Conservation (phyloP, 129 eudicot species). For the Lactuca sativa region DNA sequence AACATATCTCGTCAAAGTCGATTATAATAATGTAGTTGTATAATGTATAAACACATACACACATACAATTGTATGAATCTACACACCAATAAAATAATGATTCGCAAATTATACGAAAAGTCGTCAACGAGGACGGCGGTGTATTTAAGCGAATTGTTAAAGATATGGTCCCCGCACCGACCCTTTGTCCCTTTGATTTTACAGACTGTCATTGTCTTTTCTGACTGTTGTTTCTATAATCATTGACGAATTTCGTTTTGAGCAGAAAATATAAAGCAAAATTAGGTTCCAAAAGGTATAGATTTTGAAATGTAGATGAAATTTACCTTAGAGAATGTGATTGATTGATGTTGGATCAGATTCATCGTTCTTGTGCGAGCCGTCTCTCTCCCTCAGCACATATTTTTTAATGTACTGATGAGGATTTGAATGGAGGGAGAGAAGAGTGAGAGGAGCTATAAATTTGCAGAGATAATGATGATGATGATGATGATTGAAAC, state of each 20-base stretch:
- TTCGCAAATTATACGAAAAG: slow-evolving; percentile 26
- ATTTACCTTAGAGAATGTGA: slow-evolving; percentile 23
- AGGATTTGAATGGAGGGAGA: slow-evolving; percentile 18
- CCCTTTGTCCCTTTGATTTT: slow-evolving; percentile 25
- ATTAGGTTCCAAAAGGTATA: neutral
- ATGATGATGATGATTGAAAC: slow-evolving; percentile 10
- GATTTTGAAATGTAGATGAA: neutral
- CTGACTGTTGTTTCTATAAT: slow-evolving; percentile 23
- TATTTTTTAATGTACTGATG: slow-evolving; percentile 25
- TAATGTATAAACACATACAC: neutral
- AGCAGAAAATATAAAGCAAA: neutral
- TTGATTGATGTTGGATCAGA: slow-evolving; percentile 13
- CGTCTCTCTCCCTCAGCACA: slow-evolving; percentile 27
- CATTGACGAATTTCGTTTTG: slow-evolving; percentile 8
- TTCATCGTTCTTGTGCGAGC: slow-evolving; percentile 11
- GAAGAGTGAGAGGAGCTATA: slow-evolving; percentile 25
- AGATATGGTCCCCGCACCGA: slow-evolving; percentile 33
- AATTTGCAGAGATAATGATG: slow-evolving; percentile 27
- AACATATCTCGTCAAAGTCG: neutral
- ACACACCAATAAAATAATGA: slow-evolving; percentile 16
- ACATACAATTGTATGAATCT: neutral
- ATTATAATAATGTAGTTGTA: neutral
- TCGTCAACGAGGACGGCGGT: slow-evolving; percentile 36
- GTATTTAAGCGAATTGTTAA: slow-evolving; percentile 30
- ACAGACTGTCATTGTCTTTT: slow-evolving; percentile 39